Base-by-base conservation (phyloP, 371 early-diverging fungal genomes). In the Apophysomyces trapeziformis region DNA sequence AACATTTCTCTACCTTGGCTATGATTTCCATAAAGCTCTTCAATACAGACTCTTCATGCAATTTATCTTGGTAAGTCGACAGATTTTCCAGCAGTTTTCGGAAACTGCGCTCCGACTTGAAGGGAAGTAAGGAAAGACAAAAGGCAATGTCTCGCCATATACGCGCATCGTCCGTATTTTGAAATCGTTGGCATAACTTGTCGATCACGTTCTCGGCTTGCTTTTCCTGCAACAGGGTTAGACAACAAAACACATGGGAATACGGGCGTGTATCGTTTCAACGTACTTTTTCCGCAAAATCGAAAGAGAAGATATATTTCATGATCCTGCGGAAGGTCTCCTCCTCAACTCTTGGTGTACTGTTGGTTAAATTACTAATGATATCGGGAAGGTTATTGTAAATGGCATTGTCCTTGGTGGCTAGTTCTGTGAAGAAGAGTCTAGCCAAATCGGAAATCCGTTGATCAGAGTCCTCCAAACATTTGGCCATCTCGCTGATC, bases 321-420 rank as follows among this genome's bases (percentile, higher is more conserved):
- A 98, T 96, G 62, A 98, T 95, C 41, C 85, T 86, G 35, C 80
- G 84, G 80, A 96, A 97, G 0, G 78, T 77, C 63, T 82, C 89
- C 69, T 95, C 96, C 44, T 89, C 85, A 26, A 96, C 88, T 12
- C 71, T 69, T 18, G 76, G 74, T 18, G 79, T 79, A 12, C 80
- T 79, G 38, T 77, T 84, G 38, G 91, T 90, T 63, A 98, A 79
- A 67, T 92, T 94, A 68, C 93, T 92, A 67, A 98, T 95, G 58
- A 98, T 98, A 76, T 99, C 99, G 1, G 97, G 96, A 68, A 99
- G 78, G 75, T 97, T 96, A 83, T 98, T 99, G 83, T 97, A 98
- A 18, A 99, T 91, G 7, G 97, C 95, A 76, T 97, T 96, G 73
- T 98, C 99, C 75, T 99, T 99, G 47, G 92, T 88, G 0, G 96